These are phyloP conservation scores for Phytophthora megakarya DNA, from an alignment of 352 stramenopile genomes.

Conservation along the genomic window DNA sequence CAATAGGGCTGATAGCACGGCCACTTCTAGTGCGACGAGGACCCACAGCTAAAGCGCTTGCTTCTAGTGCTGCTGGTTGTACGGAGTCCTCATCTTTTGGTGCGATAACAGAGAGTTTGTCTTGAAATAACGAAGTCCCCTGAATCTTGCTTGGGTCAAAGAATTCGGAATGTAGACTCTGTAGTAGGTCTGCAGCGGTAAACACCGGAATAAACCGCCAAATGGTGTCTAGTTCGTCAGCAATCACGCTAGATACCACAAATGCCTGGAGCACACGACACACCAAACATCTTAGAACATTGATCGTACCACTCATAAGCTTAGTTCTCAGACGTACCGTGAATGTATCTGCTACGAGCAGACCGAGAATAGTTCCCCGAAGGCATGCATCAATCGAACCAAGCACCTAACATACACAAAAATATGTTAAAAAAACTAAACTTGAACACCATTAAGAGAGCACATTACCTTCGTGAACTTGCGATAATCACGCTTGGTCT, in stretches of 20 bases:
- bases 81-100: slow-evolving; percentile 14
- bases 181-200: slow-evolving; percentile 75
- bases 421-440: background rate
- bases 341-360: slow-evolving; percentile 86
- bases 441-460: background rate
- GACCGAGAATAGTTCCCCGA: slow-evolving; percentile 78
- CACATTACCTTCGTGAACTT: slow-evolving; percentile 84
- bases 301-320: background rate
- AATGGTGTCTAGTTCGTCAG: slow-evolving; percentile 63
- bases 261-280: slow-evolving; percentile 59
- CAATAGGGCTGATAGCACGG: slow-evolving; percentile 27
- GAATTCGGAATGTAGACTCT: slow-evolving; percentile 79
- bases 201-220: slow-evolving; percentile 85
- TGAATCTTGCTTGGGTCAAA: slow-evolving; percentile 66
- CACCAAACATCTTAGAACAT: slow-evolving; percentile 2
- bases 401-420: slow-evolving; percentile 54
- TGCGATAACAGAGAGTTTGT: slow-evolving; percentile 59
- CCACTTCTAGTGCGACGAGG: slow-evolving; percentile 46
- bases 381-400: slow-evolving; percentile 85
- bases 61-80: slow-evolving; percentile 5
- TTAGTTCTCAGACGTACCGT: slow-evolving; percentile 43
- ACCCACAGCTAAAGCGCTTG: slow-evolving; percentile 4
- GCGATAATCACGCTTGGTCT: slow-evolving; percentile 86
- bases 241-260: slow-evolving; percentile 83
- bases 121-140: slow-evolving; percentile 68